phyloP scores from a whole-genome alignment of 768 basidiomycete genomes.

The Collybia nuda region DNA sequence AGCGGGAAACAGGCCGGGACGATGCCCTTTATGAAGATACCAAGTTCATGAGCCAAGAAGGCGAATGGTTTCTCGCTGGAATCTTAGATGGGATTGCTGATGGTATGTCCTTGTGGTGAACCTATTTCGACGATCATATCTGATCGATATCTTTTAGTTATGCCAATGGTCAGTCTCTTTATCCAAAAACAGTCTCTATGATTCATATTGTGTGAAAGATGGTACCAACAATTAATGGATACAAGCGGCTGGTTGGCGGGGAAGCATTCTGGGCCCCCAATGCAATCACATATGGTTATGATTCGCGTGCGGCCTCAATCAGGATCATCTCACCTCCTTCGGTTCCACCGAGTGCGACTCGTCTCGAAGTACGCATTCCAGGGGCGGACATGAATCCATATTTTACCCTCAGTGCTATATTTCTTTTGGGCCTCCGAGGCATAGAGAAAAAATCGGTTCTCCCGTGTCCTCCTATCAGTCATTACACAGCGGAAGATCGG shows the following conservation, averaged over 20 bases:
- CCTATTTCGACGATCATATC: neutral
- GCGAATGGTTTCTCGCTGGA: constrained; percentile 94
- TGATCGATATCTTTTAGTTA: constrained; percentile 41
- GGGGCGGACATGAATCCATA: constrained; percentile 98
- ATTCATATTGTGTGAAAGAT: constrained; percentile 46
- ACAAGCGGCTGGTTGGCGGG: constrained; percentile 93
- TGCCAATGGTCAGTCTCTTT: constrained; percentile 66
- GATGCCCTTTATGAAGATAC: constrained; percentile 81
- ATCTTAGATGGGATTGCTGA: constrained; percentile 87
- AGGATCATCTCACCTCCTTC: constrained; percentile 92
- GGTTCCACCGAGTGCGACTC: constrained; percentile 75
- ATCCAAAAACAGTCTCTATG: neutral
- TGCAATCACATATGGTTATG: constrained; percentile 92
- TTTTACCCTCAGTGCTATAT: constrained; percentile 85
- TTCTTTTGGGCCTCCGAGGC: constrained; percentile 83
- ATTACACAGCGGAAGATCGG: constrained; percentile 55
- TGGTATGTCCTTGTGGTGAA: constrained; percentile 43
- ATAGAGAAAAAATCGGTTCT: constrained; percentile 75
- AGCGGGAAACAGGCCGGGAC: constrained; percentile 60
- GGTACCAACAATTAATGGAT: constrained; percentile 92
- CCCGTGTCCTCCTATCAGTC: constrained; percentile 67
- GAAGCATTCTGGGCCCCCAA: constrained; percentile 96
- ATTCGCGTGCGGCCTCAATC: constrained; percentile 89
- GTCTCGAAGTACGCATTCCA: constrained; percentile 92
- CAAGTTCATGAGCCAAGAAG: constrained; percentile 78